Evolutionary conservation across 2,329 filamentous ascomycete species (phyloP).

Genomic region (Aureobasidium sp.): DNA sequence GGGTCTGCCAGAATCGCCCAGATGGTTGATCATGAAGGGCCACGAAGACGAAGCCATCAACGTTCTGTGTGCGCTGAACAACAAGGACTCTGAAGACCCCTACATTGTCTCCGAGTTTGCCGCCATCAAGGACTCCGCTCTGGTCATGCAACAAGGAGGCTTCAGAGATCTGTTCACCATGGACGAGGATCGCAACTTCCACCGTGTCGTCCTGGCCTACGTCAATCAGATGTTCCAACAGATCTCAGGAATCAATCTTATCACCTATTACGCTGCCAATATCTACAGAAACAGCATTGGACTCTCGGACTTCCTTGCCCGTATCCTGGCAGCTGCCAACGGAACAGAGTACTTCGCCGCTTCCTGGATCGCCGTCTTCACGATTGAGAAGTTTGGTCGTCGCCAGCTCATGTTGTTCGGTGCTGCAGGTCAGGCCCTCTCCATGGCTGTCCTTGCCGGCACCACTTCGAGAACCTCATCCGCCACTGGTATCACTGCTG

Average conservation of each 20-base stretch:
- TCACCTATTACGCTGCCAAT: slow-evolving; percentile 37
- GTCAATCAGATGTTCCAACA: slow-evolving; percentile 33
- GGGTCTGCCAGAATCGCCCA: slow-evolving; percentile 47
- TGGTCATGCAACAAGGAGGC: slow-evolving; percentile 35
- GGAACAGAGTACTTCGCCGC: slow-evolving; percentile 49
- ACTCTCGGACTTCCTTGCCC: slow-evolving; percentile 41
- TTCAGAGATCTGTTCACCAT: slow-evolving; percentile 27
- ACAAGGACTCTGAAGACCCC: slow-evolving; percentile 39
- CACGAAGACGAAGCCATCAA: slow-evolving; percentile 45
- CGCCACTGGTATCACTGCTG: slow-evolving; percentile 18
- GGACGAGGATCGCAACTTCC: slow-evolving; percentile 29
- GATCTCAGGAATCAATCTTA: slow-evolving; percentile 23
- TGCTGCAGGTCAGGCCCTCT: slow-evolving; percentile 41
- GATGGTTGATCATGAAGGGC: slow-evolving; percentile 52
- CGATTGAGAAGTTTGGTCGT: slow-evolving; percentile 46
- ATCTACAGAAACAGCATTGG: slow-evolving; percentile 48
- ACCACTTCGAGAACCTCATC: slow-evolving; percentile 19
- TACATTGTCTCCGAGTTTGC: slow-evolving; percentile 42
- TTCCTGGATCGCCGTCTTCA: slow-evolving; percentile 44
- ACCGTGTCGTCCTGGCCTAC: slow-evolving; percentile 29
- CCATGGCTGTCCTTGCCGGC: slow-evolving; percentile 27
- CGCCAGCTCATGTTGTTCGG: slow-evolving; percentile 67
- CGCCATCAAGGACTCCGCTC: slow-evolving; percentile 47
- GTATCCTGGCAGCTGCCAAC: slow-evolving; percentile 47
- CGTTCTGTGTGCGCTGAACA: slow-evolving; percentile 42